Base-by-base conservation (phyloP, 2,329 filamentous ascomycete genomes). In the Lizonia empirigonia region DNA sequence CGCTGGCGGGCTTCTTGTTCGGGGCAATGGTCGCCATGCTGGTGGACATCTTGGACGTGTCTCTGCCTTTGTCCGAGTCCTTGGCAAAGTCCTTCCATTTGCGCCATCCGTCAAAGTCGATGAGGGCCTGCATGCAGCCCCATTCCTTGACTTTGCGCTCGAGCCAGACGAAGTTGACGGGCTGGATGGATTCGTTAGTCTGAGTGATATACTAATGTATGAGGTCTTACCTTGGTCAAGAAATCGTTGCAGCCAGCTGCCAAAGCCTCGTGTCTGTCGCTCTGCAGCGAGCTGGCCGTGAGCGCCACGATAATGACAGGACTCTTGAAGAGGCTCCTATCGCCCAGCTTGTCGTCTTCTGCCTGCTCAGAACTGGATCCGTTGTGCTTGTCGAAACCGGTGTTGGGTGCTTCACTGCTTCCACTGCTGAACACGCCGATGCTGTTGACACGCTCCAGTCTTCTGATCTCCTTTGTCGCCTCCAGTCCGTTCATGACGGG, bases 51-150 rank as follows among this genome's bases (percentile, higher is more conserved):
- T 72, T 73, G 32, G 63, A 68, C 20, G 65, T 71, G 18, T 62
- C 63, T 13, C 62, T 53, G 75, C 76, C 48, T 44, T 70, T 64
- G 27, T 74, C 72, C 6, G 67, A 69, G 36, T 67, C 64, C 30
- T 68, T 64, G 35, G 70, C 69, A 47, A 90, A 93, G 66, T 94
- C 90, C 73, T 96, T 96, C 94, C 94, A 99, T 74, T 91, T 91
- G 47, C 92, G 85, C 94, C 94, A 99, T 55, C 94, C 94, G 71
- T 97, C 93, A 71, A 94, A 97, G 77, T 99, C 94, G 67, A 99
- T 97, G 19, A 99, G 82, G 8, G 94, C 94, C 78, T 97, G 94
- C 94, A 99, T 99, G 78, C 94, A 97, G 49, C 94, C 94, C 94
- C 94, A 99, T 80, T 99, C 94, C 77, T 95, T 97, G 63, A 97